Conservation (phyloP, 2,329 filamentous ascomycete species). For the Sarocladium strictum region DNA sequence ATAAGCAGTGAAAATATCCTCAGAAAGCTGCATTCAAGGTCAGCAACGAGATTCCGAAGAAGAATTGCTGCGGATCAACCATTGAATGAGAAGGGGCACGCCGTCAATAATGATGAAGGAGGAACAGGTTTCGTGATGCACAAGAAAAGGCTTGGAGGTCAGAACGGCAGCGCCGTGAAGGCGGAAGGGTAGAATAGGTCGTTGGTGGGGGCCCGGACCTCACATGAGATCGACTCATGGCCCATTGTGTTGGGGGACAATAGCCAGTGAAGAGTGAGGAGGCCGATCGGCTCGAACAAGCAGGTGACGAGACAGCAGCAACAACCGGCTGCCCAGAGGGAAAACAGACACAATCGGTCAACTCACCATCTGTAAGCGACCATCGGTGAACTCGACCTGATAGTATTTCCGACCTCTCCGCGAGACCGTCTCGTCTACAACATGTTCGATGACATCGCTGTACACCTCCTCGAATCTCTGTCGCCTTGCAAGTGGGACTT, state of each 20-base stretch:
- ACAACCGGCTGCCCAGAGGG: neutral
- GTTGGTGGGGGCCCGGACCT: neutral
- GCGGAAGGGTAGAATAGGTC: conserved; percentile 1
- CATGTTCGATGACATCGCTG: conserved; percentile 31
- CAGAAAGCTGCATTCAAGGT: neutral
- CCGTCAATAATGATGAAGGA: neutral
- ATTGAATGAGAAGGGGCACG: no score
- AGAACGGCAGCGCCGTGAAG: neutral
- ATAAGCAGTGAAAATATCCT: neutral
- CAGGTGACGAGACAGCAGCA: neutral
- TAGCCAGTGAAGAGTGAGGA: no score
- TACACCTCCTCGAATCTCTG: conserved; percentile 23
- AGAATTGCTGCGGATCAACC: no score
- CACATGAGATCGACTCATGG: neutral
- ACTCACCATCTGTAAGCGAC: conserved; percentile 39
- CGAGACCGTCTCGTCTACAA: conserved; percentile 25
- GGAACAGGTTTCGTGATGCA: neutral
- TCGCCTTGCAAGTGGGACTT: conserved; percentile 19
- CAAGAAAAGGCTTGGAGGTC: neutral
- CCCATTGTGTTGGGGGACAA: neutral
- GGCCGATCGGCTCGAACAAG: no score
- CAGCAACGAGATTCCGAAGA: neutral
- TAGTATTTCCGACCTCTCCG: conserved; percentile 23
- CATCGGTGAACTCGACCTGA: conserved; percentile 40
- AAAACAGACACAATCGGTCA: neutral